Evolutionary conservation across 2,329 filamentous ascomycete genomes (phyloP), one percentile per base, ranked within the genome.

Genomic region (Chaetomium strumarium): DNA sequence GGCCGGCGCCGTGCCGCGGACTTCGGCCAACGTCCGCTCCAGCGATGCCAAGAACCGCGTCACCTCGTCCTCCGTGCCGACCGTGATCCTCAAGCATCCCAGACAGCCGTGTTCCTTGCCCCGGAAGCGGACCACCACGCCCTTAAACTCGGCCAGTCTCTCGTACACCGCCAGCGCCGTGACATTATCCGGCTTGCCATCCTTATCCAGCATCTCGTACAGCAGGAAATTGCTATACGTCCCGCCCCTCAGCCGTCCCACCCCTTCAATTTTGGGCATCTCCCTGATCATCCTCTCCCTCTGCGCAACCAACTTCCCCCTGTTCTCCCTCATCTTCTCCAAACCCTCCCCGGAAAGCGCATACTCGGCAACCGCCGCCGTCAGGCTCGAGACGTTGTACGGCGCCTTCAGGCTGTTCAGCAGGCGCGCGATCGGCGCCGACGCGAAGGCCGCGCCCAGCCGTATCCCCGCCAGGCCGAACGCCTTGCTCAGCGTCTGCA

Each of bases 401-500:
- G 93, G 93, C 0, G 93, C 92, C 72, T 97, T 97, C 64, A 99
- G 77, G 66, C 79, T 90, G 73, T 99, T 99, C 51, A 99, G 77
- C 12, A 99, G 75, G 14, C 73, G 70, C 2, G 92, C 90, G 57
- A 99, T 85, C 6, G 83, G 77, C 0, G 83, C 77, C 10, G 83
- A 80, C 5, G 88, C 80, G 67, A 96, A 99, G 0, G 89, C 90
- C 8, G 84, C 88, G 43, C 93, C 93, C 1, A 99, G 78, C 14
- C 93, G 80, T 66, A 99, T 96, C 46, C 92, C 93, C 4, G 93
- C 93, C 65, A 99, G 80, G 29, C 93, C 93, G 66, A 99, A 99
- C 0, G 90, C 93, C 70, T 99, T 99, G 64, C 88, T 95, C n/a
- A 97, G 78, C 1, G 93, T 99, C 75, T 99, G 93, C 88, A 97